A percentile compares a stretch with the other conserved stretches of the same genome.
Evolutionary conservation across 1,139 yeast species (phyloP).

Genomic region (Blastobotrys aristatus): DNA sequence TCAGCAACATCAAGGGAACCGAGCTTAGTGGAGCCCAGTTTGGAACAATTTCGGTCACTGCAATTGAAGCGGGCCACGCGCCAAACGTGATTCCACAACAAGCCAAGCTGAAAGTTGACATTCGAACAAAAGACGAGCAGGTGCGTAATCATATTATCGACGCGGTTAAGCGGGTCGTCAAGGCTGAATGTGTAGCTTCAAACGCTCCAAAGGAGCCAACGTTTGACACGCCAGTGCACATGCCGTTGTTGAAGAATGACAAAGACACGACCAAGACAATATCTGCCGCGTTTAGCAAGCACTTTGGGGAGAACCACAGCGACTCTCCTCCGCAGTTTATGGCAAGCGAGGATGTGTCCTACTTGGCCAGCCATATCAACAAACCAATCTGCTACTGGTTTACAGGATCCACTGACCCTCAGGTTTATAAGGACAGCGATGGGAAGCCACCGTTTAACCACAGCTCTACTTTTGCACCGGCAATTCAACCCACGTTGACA

Average conservation of each 20-base stretch:
- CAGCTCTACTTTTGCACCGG: not conserved
- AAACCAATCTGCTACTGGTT: constrained; percentile 4
- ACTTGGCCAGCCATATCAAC: not conserved
- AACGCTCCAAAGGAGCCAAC: not conserved
- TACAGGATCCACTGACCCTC: not conserved
- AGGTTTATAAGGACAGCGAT: not conserved
- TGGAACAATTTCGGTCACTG: not conserved
- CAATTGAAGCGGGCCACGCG: not conserved
- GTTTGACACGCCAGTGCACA: not conserved
- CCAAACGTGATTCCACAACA: not conserved
- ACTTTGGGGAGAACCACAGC: not conserved
- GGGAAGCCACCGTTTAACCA: constrained; percentile 3
- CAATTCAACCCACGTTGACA: not conserved
- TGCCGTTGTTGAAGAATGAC: not conserved
- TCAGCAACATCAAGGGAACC: not conserved
- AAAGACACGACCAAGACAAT: not conserved
- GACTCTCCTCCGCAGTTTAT: not conserved
- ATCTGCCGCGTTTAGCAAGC: not conserved
- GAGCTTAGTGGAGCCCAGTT: not conserved
- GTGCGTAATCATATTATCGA: not conserved
- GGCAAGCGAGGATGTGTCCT: not conserved
- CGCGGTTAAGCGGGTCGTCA: not conserved
- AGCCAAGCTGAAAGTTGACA: not conserved
- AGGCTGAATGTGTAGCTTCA: not conserved
- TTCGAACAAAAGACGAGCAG: not conserved